Conservation (phyloP, 169 alveolate genomes). For the Amoebophrya sp. region DNA sequence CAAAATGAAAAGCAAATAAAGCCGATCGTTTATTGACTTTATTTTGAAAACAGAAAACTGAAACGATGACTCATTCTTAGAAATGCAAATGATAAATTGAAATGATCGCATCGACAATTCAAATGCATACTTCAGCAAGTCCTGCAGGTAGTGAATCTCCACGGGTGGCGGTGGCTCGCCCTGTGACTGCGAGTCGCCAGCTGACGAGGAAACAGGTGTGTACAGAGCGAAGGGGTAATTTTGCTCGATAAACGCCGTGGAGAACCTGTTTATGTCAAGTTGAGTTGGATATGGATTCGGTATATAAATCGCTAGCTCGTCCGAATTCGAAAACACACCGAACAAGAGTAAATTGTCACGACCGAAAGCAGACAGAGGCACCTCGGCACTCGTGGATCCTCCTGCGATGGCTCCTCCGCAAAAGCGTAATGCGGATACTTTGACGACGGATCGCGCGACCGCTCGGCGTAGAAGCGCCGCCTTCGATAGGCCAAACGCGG, state of each 20-base stretch:
- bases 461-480: background rate
- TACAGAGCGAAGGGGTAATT: background rate
- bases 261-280: background rate
- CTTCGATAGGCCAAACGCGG: background rate
- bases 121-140: background rate
- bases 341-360: too few species aligned
- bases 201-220: background rate
- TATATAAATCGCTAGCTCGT: too few species aligned
- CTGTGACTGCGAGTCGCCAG: background rate
- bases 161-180: background rate
- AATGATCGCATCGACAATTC: too few species aligned
- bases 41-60: background rate
- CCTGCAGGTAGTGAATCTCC: background rate
- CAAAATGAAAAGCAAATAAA: too few species aligned
- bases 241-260: background rate
- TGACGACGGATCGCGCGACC: slow-evolving; percentile 10
- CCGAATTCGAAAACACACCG: too few species aligned
- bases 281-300: too few species aligned
- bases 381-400: background rate
- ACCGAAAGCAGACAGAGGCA: background rate
- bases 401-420: background rate
- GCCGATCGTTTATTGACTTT: too few species aligned
- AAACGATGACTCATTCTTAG: too few species aligned
- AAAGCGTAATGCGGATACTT: background rate
- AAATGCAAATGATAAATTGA: too few species aligned